These are phyloP conservation scores for Heritiera littoralis DNA, from an alignment of 345 rosid genomes.

Conservation along the genomic window DNA sequence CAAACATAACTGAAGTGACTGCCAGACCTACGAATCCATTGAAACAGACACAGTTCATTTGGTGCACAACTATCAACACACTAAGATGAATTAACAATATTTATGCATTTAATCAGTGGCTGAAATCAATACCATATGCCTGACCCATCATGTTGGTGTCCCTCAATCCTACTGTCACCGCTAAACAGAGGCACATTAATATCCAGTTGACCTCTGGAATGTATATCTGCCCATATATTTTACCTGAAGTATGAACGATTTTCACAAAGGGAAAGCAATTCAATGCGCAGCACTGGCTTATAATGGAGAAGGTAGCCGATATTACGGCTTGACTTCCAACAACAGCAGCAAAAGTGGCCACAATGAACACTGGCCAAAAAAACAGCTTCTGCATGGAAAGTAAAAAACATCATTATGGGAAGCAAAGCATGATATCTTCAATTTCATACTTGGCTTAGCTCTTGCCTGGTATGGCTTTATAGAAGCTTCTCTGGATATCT, in stretches of 20 bases:
- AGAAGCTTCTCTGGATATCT: constrained; percentile 76
- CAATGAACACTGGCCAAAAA: constrained; percentile 89
- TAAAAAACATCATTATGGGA: constrained; percentile 17
- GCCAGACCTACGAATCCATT: constrained; percentile 61
- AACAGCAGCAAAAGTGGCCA: constrained; percentile 79
- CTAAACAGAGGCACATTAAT: constrained; percentile 73
- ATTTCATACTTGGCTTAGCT: neutral
- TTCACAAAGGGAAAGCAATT: constrained; percentile 90
- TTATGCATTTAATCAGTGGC: neutral
- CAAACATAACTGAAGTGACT: constrained; percentile 74
- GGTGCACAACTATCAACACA: neutral
- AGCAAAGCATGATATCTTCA: constrained; percentile 1
- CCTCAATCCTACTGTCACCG: constrained; percentile 66
- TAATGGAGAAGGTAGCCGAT: constrained; percentile 84
- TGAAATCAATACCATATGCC: constrained; percentile 62
- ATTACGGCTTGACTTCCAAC: constrained; percentile 93
- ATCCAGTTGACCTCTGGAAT: constrained; percentile 96
- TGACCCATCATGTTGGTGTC: constrained; percentile 78
- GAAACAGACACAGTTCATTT: constrained; percentile 16
- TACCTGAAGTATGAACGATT: constrained; percentile 75
- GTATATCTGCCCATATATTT: constrained; percentile 77
- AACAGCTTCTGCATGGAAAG: constrained; percentile 58
- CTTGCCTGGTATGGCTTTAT: constrained; percentile 88
- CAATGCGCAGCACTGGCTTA: constrained; percentile 80
- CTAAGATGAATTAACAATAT: constrained; percentile 12